Evolutionary conservation across 305 asterid genomes (phyloP), one percentile per base, ranked within the genome.

Genomic region (Ilex paraguariensis): DNA sequence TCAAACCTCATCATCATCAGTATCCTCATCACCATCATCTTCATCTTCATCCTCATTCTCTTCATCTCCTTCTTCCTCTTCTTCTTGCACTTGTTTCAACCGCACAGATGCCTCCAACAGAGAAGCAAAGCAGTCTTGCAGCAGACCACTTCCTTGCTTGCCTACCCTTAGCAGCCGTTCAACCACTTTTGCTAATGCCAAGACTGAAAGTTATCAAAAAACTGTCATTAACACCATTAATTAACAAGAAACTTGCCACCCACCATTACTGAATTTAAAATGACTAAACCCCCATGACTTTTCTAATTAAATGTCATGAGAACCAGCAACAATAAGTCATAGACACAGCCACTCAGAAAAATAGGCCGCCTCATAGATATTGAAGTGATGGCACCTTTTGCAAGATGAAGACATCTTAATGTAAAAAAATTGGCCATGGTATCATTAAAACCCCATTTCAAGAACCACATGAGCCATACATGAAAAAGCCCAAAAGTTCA

Each of bases 91-190:
- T 69, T 71, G 78, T 68, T 71, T 60, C 60, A 63, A 70, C 71
- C 68, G 72, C 51, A 69, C 57, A 49, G 74, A 66, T 56, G 77
- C 76, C 62, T 75, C 81, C 70, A 78, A 68, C 45, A 78, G 60
- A 39, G 81, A 62, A 61, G 62, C 63, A 65, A 75, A 33, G 49
- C 76, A 68, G 58, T 66, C 75, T 57, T 51, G 72, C 63, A 75
- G 65, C 40, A 69, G 51, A 44, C 9, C 46, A 54, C 66, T 15
- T 13, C 62, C 57, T 16, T 52, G 74, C 36, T 62, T 71, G 66
- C 66, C 66, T 53, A 54, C 45, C 57, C 58, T 67, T 55, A 65
- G 31, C 65, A 78, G 64, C 60, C 60, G 65, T 61, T 68, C 78
- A 45, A 75, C 65, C 46, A 66, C 73, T 60, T 72, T 76, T 31